phyloP scores from a whole-genome alignment of 2,329 filamentous ascomycete genomes.

The Cytospora paraplurivora region DNA sequence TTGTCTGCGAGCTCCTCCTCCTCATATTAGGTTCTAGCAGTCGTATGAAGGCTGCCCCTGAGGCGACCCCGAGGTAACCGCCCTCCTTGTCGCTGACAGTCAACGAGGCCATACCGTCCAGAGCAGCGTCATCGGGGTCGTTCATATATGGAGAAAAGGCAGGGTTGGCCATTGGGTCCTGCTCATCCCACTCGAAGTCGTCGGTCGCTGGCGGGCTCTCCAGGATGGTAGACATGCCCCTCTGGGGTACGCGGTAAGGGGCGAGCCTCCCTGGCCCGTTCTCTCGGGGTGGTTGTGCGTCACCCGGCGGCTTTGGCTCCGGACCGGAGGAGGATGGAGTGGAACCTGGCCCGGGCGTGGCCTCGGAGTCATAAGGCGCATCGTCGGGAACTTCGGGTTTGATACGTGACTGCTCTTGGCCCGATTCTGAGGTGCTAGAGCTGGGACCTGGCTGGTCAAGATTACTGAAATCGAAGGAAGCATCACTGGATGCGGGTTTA shows the following conservation, averaged over 20 bases:
- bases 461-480: conserved; percentile 28
- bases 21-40: conserved; percentile 39
- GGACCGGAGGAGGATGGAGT: conserved; percentile 13
- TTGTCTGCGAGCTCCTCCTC: conserved; percentile 32
- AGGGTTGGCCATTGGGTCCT: conserved; percentile 35
- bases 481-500: conserved; percentile 22
- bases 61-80: conserved; percentile 50
- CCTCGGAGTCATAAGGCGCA: conserved; percentile 20
- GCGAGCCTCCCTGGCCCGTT: conserved; percentile 25
- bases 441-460: conserved; percentile 23
- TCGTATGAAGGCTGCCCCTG: conserved; percentile 47
- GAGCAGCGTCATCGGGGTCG: conserved; percentile 36
- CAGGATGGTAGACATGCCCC: conserved; percentile 32
- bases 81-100: conserved; percentile 41
- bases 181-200: conserved; percentile 44
- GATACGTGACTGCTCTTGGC: conserved; percentile 20
- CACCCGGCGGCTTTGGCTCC: conserved; percentile 22
- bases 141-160: conserved; percentile 34
- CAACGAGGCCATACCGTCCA: conserved; percentile 44
- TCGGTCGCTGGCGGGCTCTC: conserved; percentile 40
- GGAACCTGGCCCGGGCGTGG: conserved; percentile 18
- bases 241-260: conserved; percentile 27
- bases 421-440: conserved; percentile 21
- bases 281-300: conserved; percentile 18
- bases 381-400: conserved; percentile 29